A percentile compares a stretch with the other conserved stretches of the same genome.
Conservation (phyloP, 148 eudicot genomes). For the Hydrangea macrophylla region DNA sequence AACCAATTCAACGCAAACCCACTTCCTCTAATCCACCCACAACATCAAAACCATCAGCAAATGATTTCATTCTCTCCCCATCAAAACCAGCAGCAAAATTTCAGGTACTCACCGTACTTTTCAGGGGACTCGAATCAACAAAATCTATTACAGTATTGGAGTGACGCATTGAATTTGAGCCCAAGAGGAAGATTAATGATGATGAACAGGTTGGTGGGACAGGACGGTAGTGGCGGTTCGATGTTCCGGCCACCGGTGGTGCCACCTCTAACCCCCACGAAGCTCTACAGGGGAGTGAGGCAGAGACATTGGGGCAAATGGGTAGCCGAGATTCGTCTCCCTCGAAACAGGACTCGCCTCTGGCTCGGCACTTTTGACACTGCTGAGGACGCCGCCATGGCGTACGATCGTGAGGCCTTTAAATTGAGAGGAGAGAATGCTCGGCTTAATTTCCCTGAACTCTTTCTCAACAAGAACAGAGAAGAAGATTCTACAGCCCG, state of each 20-base stretch:
- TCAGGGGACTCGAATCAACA: constrained; percentile 23
- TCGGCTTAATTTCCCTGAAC: constrained; percentile 69
- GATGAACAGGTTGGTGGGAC: constrained; percentile 44
- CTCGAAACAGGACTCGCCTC: constrained; percentile 57
- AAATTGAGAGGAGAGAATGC: constrained; percentile 73
- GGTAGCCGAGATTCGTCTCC: constrained; percentile 91
- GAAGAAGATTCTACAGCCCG: not conserved
- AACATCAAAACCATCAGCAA: constrained; percentile 42
- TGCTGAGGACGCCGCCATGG: constrained; percentile 78
- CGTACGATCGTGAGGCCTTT: constrained; percentile 77
- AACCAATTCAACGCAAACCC: constrained; percentile 20
- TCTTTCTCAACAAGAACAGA: constrained; percentile 41
- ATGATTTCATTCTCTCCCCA: constrained; percentile 74
- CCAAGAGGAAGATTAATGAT: constrained; percentile 72
- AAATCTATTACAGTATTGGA: constrained; percentile 68
- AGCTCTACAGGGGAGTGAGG: constrained; percentile 73
- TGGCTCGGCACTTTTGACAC: constrained; percentile 90
- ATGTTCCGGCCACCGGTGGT: constrained; percentile 32
- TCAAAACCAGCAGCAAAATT: constrained; percentile 28
- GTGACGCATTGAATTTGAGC: constrained; percentile 61
- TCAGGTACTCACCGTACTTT: constrained; percentile 41
- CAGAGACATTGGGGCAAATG: constrained; percentile 94
- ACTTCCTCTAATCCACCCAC: constrained; percentile 20
- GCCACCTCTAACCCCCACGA: constrained; percentile 41
- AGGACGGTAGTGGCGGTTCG: constrained; percentile 13